These are phyloP conservation scores for Davidsoniella eucalypti DNA, from an alignment of 2,329 filamentous ascomycete genomes.

Conservation along the genomic window DNA sequence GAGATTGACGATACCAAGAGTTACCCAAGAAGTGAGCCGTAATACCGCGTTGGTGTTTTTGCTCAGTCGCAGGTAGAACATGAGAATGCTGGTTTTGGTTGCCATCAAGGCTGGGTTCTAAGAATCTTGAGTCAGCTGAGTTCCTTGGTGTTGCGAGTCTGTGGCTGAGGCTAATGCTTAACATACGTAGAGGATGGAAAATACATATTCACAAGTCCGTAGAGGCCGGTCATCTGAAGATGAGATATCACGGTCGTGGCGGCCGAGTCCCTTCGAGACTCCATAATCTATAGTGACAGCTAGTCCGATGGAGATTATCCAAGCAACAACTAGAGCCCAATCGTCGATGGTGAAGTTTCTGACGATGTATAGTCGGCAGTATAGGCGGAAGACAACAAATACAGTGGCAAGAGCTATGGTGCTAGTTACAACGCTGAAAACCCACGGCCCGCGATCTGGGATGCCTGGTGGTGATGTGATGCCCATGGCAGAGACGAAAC, in stretches of 20 bases:
- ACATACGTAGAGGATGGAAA: constrained; percentile 45
- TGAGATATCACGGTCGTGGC: constrained; percentile 44
- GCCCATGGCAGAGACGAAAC: not conserved
- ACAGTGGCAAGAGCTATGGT: constrained; percentile 54
- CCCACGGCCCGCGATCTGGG: constrained; percentile 38
- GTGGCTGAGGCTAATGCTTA: not conserved
- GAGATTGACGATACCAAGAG: constrained; percentile 60
- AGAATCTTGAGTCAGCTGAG: not conserved
- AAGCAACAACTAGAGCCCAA: constrained; percentile 64
- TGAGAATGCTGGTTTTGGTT: constrained; percentile 79
- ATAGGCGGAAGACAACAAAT: constrained; percentile 59
- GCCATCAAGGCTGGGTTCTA: constrained; percentile 85
- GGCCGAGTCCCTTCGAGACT: constrained; percentile 48
- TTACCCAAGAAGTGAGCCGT: constrained; percentile 65
- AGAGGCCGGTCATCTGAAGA: constrained; percentile 31
- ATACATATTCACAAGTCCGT: constrained; percentile 44
- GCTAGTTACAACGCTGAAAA: constrained; percentile 53
- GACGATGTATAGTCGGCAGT: constrained; percentile 59
- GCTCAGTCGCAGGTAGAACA: constrained; percentile 76
- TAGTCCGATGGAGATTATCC: constrained; percentile 53
- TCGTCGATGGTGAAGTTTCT: constrained; percentile 60
- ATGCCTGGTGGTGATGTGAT: constrained; percentile 14
- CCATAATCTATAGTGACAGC: constrained; percentile 51
- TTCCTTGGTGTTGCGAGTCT: not conserved
- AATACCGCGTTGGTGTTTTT: constrained; percentile 62